These are phyloP conservation scores for Olyra latifolia DNA, from an alignment of 176 grass and related monocot genomes.

Conservation along the genomic window DNA sequence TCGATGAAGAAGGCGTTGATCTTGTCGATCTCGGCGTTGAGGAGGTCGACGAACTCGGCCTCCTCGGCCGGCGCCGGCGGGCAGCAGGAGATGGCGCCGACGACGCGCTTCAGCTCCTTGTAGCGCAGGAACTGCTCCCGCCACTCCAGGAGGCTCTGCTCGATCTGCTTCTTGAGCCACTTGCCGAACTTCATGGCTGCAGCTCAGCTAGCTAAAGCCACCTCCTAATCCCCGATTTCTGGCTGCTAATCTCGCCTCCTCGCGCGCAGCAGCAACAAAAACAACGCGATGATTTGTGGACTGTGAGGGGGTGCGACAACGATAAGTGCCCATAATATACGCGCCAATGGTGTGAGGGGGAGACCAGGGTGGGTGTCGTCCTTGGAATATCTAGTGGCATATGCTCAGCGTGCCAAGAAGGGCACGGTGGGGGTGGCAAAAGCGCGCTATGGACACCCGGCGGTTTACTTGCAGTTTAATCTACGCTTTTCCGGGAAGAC, in stretches of 20 bases:
- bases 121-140: constrained; percentile 69
- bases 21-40: constrained; percentile 69
- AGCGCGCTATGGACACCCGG: constrained; percentile 23
- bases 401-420: constrained; percentile 49
- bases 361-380: too few species aligned
- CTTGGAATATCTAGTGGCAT: constrained; percentile 84
- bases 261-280: background rate
- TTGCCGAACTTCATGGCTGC: constrained; percentile 77
- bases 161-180: constrained; percentile 76
- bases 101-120: constrained; percentile 87
- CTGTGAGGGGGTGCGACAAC: constrained; percentile 15
- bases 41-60: constrained; percentile 56
- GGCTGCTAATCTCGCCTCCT: background rate
- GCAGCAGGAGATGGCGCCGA: constrained; percentile 44
- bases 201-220: background rate
- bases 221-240: background rate
- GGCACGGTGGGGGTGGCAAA: background rate
- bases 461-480: background rate
- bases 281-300: background rate
- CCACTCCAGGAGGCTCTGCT: constrained; percentile 83
- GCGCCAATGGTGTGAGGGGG: background rate
- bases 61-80: constrained; percentile 47
- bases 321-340: constrained; percentile 25
- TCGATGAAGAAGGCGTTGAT: constrained; percentile 89
- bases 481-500: too few species aligned